phyloP scores from a whole-genome alignment of 163 green algal species.

The Scenedesmus sp. region DNA sequence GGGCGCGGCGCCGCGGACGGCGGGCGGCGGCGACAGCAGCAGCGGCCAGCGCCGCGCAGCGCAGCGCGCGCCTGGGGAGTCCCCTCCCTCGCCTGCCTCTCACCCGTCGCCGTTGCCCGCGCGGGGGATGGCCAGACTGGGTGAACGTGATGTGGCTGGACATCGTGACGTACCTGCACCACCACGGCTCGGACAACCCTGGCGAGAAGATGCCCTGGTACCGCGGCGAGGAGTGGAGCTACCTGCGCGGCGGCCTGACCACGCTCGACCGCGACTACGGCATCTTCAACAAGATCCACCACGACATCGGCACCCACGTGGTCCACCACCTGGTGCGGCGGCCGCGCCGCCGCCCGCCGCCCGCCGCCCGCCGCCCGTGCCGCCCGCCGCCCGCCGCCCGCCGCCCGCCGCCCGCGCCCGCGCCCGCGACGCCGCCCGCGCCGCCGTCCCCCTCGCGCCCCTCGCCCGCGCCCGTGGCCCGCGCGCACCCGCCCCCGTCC shows the following conservation, averaged over 20 bases:
- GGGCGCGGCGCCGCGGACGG: background rate
- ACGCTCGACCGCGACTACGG: conserved; percentile 97
- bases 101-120: too few species aligned
- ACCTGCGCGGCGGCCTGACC: conserved; percentile 93
- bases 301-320: conserved; percentile 98
- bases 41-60: background rate
- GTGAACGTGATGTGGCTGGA: conserved; percentile 96
- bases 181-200: conserved; percentile 84
- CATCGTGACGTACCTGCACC: conserved; percentile 97
- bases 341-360: too few species aligned
- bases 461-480: too few species aligned
- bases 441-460: too few species aligned
- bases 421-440: too few species aligned
- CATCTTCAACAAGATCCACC: conserved; percentile 99
- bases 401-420: too few species aligned
- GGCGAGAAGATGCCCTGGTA: conserved; percentile 95
- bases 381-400: too few species aligned
- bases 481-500: too few species aligned
- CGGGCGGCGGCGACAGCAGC: background rate
- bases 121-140: too few species aligned
- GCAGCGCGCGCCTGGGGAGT: too few species aligned
- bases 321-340: conserved; percentile 86
- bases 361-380: too few species aligned
- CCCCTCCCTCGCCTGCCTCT: too few species aligned
- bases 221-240: conserved; percentile 89